These are phyloP conservation scores for Mediolabrus comicus DNA, from an alignment of 108 stramenopile genomes.

Conservation along the genomic window DNA sequence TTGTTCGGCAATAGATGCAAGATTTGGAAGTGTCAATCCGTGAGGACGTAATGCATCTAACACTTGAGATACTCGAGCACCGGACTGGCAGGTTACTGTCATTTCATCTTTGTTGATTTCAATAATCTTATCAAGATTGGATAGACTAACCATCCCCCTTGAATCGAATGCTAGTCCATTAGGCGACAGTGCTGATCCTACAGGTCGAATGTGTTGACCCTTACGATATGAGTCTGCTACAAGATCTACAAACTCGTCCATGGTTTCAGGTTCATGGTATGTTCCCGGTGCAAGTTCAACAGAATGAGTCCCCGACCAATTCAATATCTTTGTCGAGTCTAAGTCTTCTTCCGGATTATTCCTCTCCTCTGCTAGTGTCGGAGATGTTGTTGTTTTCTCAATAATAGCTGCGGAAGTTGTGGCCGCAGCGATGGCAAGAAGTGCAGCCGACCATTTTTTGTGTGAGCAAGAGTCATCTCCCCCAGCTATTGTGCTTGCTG, in stretches of 20 bases:
- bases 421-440: neutral
- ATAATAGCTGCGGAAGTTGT: neutral
- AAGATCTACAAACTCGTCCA: constrained; percentile 58
- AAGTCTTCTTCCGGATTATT: constrained; percentile 20
- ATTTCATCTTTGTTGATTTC: constrained; percentile 68
- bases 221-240: constrained; percentile 59
- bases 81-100: constrained; percentile 93
- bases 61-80: constrained; percentile 86
- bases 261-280: constrained; percentile 79
- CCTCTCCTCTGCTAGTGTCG: neutral
- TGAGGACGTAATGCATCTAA: constrained; percentile 73
- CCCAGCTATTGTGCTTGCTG: neutral
- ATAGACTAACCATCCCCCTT: constrained; percentile 83
- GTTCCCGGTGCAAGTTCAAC: constrained; percentile 52
- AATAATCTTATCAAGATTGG: constrained; percentile 82
- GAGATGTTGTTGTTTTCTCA: neutral
- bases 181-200: constrained; percentile 95
- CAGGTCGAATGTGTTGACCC: constrained; percentile 72
- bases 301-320: constrained; percentile 87
- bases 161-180: constrained; percentile 89
- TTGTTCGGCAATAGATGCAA: constrained; percentile 96
- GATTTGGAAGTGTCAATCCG: constrained; percentile 91
- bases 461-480: neutral
- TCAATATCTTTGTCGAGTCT: constrained; percentile 67
- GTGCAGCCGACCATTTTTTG: neutral